Evolutionary conservation across 179 eudicot genomes (phyloP).

Genomic region (Carnegiea gigantea): DNA sequence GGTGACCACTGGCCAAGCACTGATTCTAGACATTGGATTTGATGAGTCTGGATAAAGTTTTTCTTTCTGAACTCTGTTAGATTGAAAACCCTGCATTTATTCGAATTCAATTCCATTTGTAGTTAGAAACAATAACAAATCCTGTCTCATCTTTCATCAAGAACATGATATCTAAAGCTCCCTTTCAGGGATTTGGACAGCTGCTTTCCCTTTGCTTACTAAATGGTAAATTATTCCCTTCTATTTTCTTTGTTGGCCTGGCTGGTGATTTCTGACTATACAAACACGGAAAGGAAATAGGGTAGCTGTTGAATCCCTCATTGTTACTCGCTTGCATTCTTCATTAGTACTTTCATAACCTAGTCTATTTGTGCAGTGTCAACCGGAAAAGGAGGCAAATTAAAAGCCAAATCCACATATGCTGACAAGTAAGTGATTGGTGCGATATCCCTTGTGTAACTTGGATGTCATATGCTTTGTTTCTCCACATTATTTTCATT

Average conservation of each 20-base stretch:
- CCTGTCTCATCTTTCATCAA: neutral
- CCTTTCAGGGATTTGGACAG: too few relatives aligned
- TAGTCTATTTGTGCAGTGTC: neutral
- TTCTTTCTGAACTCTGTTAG: too few relatives aligned
- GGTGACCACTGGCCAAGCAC: too few relatives aligned
- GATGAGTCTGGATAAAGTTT: too few relatives aligned
- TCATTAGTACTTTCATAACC: neutral
- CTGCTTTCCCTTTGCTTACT: too few relatives aligned
- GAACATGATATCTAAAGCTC: neutral
- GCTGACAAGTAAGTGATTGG: slow-evolving; percentile 2
- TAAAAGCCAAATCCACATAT: neutral
- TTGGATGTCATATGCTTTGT: neutral
- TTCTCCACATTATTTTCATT: neutral
- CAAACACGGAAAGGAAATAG: too few relatives aligned
- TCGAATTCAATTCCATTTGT: neutral
- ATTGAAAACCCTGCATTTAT: too few relatives aligned
- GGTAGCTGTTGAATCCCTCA: too few relatives aligned
- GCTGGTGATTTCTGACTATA: too few relatives aligned
- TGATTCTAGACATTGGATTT: too few relatives aligned
- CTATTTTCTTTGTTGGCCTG: too few relatives aligned
- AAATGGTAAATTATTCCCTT: too few relatives aligned
- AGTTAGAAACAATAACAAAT: neutral
- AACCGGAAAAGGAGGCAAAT: neutral
- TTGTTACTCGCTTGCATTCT: neutral
- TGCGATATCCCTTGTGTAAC: neutral